Percentiles rank a stretch among this genome's conserved stretches.
phyloP scores from a whole-genome alignment of 257 asterid genomes.

The Salvia splendens region DNA sequence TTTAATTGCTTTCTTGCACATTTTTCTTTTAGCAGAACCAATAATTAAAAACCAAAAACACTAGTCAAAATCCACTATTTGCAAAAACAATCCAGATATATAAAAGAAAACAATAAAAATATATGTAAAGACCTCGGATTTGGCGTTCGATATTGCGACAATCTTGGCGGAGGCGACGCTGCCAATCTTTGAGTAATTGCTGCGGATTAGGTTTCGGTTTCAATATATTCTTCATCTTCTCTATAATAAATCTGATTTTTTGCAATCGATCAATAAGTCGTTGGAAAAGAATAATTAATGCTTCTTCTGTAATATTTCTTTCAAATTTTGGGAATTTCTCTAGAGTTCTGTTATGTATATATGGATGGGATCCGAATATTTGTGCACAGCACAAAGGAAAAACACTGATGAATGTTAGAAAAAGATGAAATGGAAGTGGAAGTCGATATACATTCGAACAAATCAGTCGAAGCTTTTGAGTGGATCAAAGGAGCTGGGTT shows the following conservation, averaged over 20 bases:
- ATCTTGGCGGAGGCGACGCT: slow-evolving; percentile 93
- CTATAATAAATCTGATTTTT: slow-evolving; percentile 39
- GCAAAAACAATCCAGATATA: not conserved
- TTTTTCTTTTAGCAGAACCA: slow-evolving; percentile 57
- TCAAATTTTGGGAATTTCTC: slow-evolving; percentile 19
- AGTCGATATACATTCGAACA: not conserved
- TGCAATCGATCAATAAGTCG: not conserved
- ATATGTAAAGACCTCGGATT: slow-evolving; percentile 58
- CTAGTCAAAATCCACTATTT: not conserved
- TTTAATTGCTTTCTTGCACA: slow-evolving; percentile 89
- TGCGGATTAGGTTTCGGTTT: slow-evolving; percentile 86
- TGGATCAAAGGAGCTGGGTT: slow-evolving; percentile 18
- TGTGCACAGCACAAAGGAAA: not conserved
- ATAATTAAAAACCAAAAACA: slow-evolving; percentile 7
- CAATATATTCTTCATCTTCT: slow-evolving; percentile 63
- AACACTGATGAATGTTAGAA: not conserved
- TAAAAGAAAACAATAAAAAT: not conserved
- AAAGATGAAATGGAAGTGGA: slow-evolving; percentile 10
- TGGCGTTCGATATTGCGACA: slow-evolving; percentile 86
- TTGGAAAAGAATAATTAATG: not conserved
- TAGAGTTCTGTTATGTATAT: slow-evolving; percentile 27
- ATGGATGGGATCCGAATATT: slow-evolving; percentile 11
- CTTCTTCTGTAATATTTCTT: not conserved
- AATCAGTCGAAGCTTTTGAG: slow-evolving; percentile 9
- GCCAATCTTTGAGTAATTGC: slow-evolving; percentile 82